Base-by-base conservation (phyloP, 371 early-diverging fungal genomes). In the Lichtheimia corymbifera region DNA sequence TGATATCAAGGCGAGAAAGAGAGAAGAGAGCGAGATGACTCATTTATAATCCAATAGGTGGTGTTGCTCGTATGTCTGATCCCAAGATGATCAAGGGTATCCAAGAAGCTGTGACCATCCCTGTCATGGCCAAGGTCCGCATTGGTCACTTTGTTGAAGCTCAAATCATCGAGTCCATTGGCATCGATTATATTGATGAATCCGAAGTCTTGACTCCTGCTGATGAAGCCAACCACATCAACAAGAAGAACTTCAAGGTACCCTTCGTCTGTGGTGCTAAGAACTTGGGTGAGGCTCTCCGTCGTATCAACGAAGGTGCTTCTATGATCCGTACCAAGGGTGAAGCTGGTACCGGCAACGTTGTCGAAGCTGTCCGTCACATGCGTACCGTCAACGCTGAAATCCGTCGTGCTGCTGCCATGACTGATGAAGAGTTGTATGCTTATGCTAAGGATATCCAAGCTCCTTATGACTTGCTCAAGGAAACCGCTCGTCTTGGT, bases 71-170 rank as follows among this genome's bases (percentile, higher is more conserved):
- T 68, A 98, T 98, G 98, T 95, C 96, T 35, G 98, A 97, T 81
- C 98, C 98, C 67, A 80, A 87, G 75, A 95, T 97, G 93, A 98
- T 98, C 86, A 91, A 88, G 77, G 94, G 93, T 72, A 98, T 98
- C 79, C 91, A 89, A 64, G 89, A 76, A 41, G 96, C 97, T 41
- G 98, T 98, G 60, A 92, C 96, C 30, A 96, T 98, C 75, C 98
- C 98, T 30, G 97, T 98, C 64, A 97, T 98, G 97, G 98, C 97
- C 76, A 97, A 97, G 84, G 95, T 92, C 78, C 92, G 98, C 70
- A 97, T 98, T 66, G 98, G 98, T 58, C 98, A 98, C 88, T 92
- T 97, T 85, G 97, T 98, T 64, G 98, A 98, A 78, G 98, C 97
- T 30, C 90, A 96, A 84, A 93, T 97, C 78, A 84, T 98, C 58